Evolutionary conservation across 2,329 filamentous ascomycete genomes (phyloP), one percentile per base, ranked within the genome.

Genomic region (Colletotrichum sp.): DNA sequence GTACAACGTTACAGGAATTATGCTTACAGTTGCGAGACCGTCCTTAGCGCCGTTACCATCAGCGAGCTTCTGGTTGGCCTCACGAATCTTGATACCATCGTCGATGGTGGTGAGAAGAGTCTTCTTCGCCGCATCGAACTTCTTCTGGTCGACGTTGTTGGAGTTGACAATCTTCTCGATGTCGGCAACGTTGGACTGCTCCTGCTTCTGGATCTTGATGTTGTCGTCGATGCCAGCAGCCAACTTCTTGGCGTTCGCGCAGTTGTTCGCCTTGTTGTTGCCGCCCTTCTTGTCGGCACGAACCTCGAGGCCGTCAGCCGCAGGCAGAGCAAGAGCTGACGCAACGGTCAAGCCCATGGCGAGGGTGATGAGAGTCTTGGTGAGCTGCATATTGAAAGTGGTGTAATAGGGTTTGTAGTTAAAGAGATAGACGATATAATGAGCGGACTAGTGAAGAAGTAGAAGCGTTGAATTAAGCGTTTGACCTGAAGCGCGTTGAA

Each of bases 201-300:
- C 79, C 67, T 78, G 69, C 75, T 79, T 70, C 73, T 81, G 80
- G 49, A 77, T 77, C 30, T 68, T 55, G 25, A 81, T 81, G 72
- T 81, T 81, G n/a, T 77, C 30, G 13, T 73, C 67, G 36, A 81
- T 81, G 32, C 79, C 79, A 55, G 72, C 70, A 7, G 79, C 79
- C 25, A 81, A 62, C 70, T 80, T 79, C 61, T 74, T 67, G n/a
- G 77, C 77, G 7, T 71, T 68, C 6, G 71, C 75, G 16, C 80
- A 81, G 61, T 30, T 52, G 5, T 52, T 39, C 9, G 36, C 27
- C 49, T 63, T 69, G 16, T 15, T 59, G 25, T 55, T 70, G 19
- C 8, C 32, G 8, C n/a, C 44, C 9, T 65, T 71, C 2, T 25
- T 30, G 1, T 72, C 62, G 12, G 61, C 61, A 8, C 62, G 62